Evolutionary conservation across 495 filamentous ascomycete species (phyloP).

Genomic region (Alectoria sarmentosa): DNA sequence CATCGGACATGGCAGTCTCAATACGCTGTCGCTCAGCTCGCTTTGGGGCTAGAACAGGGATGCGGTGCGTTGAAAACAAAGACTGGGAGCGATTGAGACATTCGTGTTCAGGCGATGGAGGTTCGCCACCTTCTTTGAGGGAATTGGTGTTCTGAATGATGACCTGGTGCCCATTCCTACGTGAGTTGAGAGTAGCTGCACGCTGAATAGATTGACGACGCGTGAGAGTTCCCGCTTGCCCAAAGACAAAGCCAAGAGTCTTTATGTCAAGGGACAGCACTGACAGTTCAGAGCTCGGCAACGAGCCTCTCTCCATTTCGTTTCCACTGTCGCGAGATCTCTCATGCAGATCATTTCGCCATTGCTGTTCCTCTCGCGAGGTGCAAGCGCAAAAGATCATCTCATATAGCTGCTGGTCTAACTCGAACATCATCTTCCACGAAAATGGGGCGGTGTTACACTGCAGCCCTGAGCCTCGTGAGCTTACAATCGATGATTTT

Average conservation of each 20-base stretch:
- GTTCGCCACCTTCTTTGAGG: slow-evolving; percentile 46
- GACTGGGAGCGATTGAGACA: slow-evolving; percentile 65
- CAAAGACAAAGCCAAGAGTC: slow-evolving; percentile 65
- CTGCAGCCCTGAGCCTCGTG: slow-evolving; percentile 56
- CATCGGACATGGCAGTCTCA: slow-evolving; percentile 64
- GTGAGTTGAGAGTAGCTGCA: slow-evolving; percentile 58
- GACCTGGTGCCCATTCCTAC: slow-evolving; percentile 58
- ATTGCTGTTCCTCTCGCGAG: slow-evolving; percentile 68
- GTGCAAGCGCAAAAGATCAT: slow-evolving; percentile 85
- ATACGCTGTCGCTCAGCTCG: slow-evolving; percentile 70
- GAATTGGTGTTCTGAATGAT: slow-evolving; percentile 86
- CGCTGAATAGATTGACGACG: slow-evolving; percentile 77
- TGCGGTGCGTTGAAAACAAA: slow-evolving; percentile 54
- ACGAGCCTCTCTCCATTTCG: slow-evolving; percentile 26
- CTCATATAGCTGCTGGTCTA: slow-evolving; percentile 69
- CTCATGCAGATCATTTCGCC: slow-evolving; percentile 45
- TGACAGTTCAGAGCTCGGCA: slow-evolving; percentile 35
- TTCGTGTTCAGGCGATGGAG: slow-evolving; percentile 33
- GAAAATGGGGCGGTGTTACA: slow-evolving; percentile 80
- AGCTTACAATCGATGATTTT: slow-evolving; percentile 16
- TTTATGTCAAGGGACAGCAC: slow-evolving; percentile 61
- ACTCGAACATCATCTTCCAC: slow-evolving; percentile 90
- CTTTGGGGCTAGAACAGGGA: slow-evolving; percentile 53
- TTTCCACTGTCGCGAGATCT: slow-evolving; percentile 28
- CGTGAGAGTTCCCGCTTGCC: slow-evolving; percentile 61